Base-by-base conservation (phyloP, 2,329 filamentous ascomycete species). In the Alternaria postmessia region DNA sequence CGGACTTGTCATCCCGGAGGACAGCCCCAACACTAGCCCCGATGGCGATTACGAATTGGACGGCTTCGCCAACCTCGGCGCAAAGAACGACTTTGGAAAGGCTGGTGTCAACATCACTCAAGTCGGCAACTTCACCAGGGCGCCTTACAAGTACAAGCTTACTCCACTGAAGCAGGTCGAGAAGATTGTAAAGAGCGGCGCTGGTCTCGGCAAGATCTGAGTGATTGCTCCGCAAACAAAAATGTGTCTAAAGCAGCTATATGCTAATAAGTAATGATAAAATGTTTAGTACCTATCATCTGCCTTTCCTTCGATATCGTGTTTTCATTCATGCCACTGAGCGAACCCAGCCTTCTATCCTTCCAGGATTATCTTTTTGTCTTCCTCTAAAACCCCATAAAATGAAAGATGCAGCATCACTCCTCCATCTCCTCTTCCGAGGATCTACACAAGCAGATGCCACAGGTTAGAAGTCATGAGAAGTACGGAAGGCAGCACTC, bases 21-120 rank as follows among this genome's bases (percentile, higher is more conserved):
- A 86, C 60, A 83, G 81, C 43, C 85, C 85, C 0, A 87, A 87
- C 59, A 86, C 83, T 0, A 81, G 80, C 59, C 78, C 80, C 1
- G 84, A 83, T 11, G 85, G 84, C 1, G 85, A 87, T 48, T 81
- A 81, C 64, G 84, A 86, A 68, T 74, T 86, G 26, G 84, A 86
- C 63, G 84, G 84, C 0, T 87, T 78, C 67, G 84, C 83, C 4
- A 87, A 86, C 60, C 73, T 86, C 16, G 85, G 84, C 24, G 81
- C 83, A 3, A 79, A 74, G 60, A 81, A 86, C 64, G 83, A 86
- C 42, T 87, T 81, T 69, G 84, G 84, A 1, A 62, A 69, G 3
- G 81, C 82, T 0, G 71, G 71, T 1, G 79, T 85, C 44, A 87
- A 87, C 57, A 85, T 86, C 32, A 86, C 84, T 0, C 81, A 80